Evolutionary conservation across 2,329 filamentous ascomycete species (phyloP), one percentile per base, ranked within the genome.

Genomic region (Xylaria hypoxylon): DNA sequence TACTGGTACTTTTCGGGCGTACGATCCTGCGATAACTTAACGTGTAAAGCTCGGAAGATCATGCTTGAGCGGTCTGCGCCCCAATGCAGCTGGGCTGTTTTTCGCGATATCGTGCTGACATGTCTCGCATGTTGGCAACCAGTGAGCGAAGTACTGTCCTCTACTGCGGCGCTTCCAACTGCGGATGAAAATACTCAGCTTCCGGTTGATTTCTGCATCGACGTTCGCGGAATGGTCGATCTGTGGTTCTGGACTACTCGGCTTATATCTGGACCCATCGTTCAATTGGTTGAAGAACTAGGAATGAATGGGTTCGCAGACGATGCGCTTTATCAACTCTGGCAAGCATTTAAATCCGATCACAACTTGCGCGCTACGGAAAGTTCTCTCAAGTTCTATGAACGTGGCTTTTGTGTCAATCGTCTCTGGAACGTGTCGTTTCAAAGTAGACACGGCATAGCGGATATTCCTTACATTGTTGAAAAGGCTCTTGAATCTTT

Each of bases 351-450:
- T n/a, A 56, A 33, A 60, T 8, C 50, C 3, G 57, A 61, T 15
- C 62, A 61, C 24, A 65, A 51, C 62, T 44, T 60, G 7, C 57
- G 62, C 33, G 62, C 62, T 35, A 48, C 38, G 8, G 56, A 60
- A 44, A 65, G 62, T 40, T 61, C 62, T 28, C 57, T 24, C 7
- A 51, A 57, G 51, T 61, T 65, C n/a, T 44, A 61, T 15, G 62
- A 65, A 35, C 57, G 42, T 45, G 62, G 62, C 48, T 57, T 65
- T 24, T 65, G 62, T 56, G 42, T 65, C 19, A 65, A 65, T 51
- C 62, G 62, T 35, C 62, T 65, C 19, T 65, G 62, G 57, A 65
- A 65, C 26, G 62, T 65, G 42, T 65, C 57, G 19, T 55, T 65
- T 15, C 62, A 65, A 48, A 65, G 62, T 35, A 56, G 33, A 55